A percentile compares a stretch with the other conserved stretches of the same genome.
phyloP scores from a whole-genome alignment of 1,139 yeast species.

The Groenewaldozyma sp. region DNA sequence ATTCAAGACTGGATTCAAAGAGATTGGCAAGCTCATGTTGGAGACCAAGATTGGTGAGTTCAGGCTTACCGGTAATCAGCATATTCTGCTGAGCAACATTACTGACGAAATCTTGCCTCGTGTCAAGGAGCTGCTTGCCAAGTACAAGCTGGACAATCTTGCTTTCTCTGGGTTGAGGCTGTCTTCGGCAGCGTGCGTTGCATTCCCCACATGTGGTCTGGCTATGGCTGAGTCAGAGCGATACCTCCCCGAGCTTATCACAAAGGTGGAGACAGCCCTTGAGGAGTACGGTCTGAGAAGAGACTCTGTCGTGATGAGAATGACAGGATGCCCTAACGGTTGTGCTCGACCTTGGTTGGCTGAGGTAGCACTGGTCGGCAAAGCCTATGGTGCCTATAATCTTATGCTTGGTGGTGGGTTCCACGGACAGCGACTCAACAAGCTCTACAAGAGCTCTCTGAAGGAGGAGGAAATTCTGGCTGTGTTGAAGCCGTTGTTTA shows the following conservation, averaged over 20 bases:
- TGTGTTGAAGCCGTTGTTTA: conserved; percentile 74
- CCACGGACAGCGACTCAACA: conserved; percentile 87
- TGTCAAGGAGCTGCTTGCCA: conserved; percentile 54
- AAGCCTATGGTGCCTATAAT: conserved; percentile 89
- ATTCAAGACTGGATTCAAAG: conserved; percentile 78
- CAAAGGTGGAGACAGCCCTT: conserved; percentile 71
- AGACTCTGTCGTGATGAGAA: conserved; percentile 92
- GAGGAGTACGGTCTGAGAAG: conserved; percentile 93
- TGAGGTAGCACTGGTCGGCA: conserved; percentile 92
- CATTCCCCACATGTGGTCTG: conserved; percentile 97
- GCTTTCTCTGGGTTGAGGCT: conserved; percentile 76
- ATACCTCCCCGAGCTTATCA: conserved; percentile 74
- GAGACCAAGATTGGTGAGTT: conserved; percentile 58
- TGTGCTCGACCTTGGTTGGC: conserved; percentile 99
- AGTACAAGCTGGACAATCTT: conserved; percentile 78
- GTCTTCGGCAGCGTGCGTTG: conserved; percentile 95
- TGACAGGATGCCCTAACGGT: conserved; percentile 99
- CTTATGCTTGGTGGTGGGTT: conserved; percentile 95
- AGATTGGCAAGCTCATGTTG: conserved; percentile 62
- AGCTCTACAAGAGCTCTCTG: conserved; percentile 78
- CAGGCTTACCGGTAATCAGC: conserved; percentile 95
- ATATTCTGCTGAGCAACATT: conserved; percentile 66
- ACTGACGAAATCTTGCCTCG: conserved; percentile 56
- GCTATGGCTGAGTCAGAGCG: conserved; percentile 99
- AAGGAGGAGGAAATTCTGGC: conserved; percentile 82